Evolutionary conservation across 306 rosid species (phyloP).

Genomic region (Pachyrhizus erosus): DNA sequence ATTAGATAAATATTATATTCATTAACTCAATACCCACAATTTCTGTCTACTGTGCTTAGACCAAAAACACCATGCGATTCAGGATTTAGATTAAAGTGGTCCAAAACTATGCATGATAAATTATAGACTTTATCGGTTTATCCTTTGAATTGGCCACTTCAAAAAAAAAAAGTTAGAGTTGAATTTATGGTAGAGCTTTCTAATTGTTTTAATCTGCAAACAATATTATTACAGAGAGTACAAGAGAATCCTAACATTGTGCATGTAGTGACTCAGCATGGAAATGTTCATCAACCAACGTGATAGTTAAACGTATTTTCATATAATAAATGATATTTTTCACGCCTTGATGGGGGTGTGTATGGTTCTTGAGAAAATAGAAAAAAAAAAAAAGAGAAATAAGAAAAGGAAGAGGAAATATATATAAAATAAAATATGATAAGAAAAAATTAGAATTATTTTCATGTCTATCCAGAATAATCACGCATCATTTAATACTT

Average conservation of each 20-base stretch:
- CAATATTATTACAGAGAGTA: background rate
- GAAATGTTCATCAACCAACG: background rate
- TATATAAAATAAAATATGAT: background rate
- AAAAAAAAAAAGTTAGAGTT: background rate
- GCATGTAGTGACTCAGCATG: background rate
- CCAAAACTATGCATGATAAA: background rate
- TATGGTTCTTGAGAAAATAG: background rate
- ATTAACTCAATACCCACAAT: background rate
- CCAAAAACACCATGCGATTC: background rate
- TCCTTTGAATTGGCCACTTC: background rate
- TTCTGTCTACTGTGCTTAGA: background rate
- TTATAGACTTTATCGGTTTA: background rate
- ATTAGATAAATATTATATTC: background rate
- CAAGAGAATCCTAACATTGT: background rate
- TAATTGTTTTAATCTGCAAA: background rate
- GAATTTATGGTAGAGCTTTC: background rate
- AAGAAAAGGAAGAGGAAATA: background rate
- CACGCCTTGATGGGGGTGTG: background rate
- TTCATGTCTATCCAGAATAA: conserved; percentile 8
- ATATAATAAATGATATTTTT: background rate
- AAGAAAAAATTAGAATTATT: background rate
- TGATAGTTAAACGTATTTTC: background rate
- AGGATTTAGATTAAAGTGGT: background rate
- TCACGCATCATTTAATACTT: conserved; percentile 3
- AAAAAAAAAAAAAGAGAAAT: background rate